These are phyloP conservation scores for Huntiella decipiens DNA, from an alignment of 2,329 filamentous ascomycete genomes.

Conservation along the genomic window DNA sequence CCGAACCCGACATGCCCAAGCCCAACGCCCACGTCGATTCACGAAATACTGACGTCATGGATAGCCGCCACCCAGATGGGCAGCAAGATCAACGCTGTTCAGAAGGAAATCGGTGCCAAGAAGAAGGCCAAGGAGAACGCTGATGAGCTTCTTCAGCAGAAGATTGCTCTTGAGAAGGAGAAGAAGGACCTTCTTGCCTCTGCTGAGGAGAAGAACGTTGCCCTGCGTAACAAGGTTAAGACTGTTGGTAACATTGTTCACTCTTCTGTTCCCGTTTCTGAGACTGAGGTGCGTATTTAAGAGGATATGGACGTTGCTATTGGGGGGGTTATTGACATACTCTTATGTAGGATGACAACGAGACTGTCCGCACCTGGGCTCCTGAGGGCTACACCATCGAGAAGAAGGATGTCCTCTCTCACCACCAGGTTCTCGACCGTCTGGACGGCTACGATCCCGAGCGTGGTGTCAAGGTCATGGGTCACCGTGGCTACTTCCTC, in stretches of 20 bases:
- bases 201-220: conserved; percentile 55
- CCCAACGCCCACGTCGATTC: not conserved
- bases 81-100: conserved; percentile 67
- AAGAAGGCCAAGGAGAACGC: conserved; percentile 92
- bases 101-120: conserved; percentile 79
- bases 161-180: conserved; percentile 57
- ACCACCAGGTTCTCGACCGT: conserved; percentile 81
- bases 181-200: conserved; percentile 62
- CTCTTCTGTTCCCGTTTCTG: conserved; percentile 62
- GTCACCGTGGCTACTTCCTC: conserved; percentile 85
- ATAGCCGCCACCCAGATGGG: conserved; percentile 53
- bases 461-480: conserved; percentile 81
- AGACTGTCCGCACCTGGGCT: conserved; percentile 56
- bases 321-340: not conserved
- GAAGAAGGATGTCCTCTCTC: conserved; percentile 64
- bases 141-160: conserved; percentile 58
- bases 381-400: conserved; percentile 56
- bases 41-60: not conserved
- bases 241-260: conserved; percentile 60
- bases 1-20: not conserved
- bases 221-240: conserved; percentile 60
- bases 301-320: not conserved
- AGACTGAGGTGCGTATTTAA: conserved; percentile 46
- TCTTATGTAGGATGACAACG: conserved; percentile 51
- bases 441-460: conserved; percentile 87